Conservation (phyloP, 2,329 filamentous ascomycete genomes). For the Cladosporium cucumerinum region DNA sequence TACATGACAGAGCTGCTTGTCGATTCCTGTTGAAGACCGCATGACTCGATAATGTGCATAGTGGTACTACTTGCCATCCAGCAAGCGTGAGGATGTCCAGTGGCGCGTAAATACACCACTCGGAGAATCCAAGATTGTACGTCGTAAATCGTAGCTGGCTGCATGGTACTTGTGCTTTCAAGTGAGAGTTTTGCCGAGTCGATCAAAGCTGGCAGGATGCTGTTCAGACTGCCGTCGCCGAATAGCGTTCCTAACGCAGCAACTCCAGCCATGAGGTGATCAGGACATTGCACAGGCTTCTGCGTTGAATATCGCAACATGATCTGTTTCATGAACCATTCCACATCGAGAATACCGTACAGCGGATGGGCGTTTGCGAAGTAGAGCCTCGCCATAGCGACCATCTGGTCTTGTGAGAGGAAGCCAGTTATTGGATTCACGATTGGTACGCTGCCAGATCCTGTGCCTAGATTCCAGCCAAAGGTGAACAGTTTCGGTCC, state of each 20-base stretch:
- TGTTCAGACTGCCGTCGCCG: constrained; percentile 34
- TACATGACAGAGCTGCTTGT: constrained; percentile 27
- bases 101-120: constrained; percentile 52
- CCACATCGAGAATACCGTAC: constrained; percentile 50
- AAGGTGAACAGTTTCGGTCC: constrained; percentile 55
- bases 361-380: constrained; percentile 53
- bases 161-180: constrained; percentile 37
- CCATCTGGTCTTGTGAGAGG: constrained; percentile 49
- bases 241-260: constrained; percentile 54
- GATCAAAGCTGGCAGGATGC: constrained; percentile 26
- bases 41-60: constrained; percentile 58
- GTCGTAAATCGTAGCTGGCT: constrained; percentile 39
- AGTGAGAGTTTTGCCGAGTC: constrained; percentile 45
- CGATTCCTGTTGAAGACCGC: constrained; percentile 46
- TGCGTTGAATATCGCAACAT: constrained; percentile 25
- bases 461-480: constrained; percentile 52
- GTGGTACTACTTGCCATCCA: constrained; percentile 58
- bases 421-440: constrained; percentile 42
- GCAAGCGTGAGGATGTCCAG: constrained; percentile 51
- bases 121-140: constrained; percentile 54
- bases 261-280: constrained; percentile 51
- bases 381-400: constrained; percentile 45
- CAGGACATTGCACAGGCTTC: constrained; percentile 25
- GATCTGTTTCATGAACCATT: constrained; percentile 27
- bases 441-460: constrained; percentile 24